These are phyloP conservation scores for Crithidia acanthocephali DNA, from an alignment of 208 protist genomes.

Conservation along the genomic window DNA sequence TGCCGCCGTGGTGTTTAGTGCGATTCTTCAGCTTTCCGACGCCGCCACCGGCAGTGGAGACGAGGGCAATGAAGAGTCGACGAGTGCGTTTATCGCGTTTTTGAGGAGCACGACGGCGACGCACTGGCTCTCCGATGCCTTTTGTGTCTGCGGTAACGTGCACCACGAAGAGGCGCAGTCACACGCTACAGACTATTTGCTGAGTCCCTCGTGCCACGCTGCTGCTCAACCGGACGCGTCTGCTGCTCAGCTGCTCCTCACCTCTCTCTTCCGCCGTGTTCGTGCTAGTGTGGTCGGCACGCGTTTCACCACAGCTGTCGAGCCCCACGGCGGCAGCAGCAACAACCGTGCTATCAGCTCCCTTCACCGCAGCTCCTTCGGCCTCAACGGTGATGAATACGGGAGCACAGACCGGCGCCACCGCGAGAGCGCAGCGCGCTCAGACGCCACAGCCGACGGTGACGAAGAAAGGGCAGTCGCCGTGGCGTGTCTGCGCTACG, in stretches of 20 bases:
- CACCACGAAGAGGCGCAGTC: too few relatives aligned
- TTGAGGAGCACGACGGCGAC: background rate
- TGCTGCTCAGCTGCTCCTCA: background rate
- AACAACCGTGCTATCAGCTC: background rate
- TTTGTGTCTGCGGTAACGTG: too few relatives aligned
- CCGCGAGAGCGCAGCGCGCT: background rate
- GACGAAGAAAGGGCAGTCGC: background rate
- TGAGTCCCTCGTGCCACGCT: too few relatives aligned
- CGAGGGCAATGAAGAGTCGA: background rate
- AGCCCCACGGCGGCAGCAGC: background rate
- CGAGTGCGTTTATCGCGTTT: background rate
- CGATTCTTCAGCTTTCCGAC: background rate
- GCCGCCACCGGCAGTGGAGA: background rate
- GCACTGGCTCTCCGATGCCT: slow-evolving; percentile 1
- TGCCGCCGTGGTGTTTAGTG: slow-evolving; percentile 6
- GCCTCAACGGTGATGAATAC: background rate
- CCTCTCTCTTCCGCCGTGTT: background rate
- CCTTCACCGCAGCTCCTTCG: background rate
- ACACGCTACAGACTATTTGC: too few relatives aligned
- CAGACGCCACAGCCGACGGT: too few relatives aligned
- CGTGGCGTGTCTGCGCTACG: slow-evolving; percentile 1
- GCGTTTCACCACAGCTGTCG: background rate
- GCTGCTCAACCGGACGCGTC: too few relatives aligned
- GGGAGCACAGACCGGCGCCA: too few relatives aligned
- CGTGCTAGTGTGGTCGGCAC: background rate